Conservation (phyloP, 345 rosid genomes). For the Populus simonii region DNA sequence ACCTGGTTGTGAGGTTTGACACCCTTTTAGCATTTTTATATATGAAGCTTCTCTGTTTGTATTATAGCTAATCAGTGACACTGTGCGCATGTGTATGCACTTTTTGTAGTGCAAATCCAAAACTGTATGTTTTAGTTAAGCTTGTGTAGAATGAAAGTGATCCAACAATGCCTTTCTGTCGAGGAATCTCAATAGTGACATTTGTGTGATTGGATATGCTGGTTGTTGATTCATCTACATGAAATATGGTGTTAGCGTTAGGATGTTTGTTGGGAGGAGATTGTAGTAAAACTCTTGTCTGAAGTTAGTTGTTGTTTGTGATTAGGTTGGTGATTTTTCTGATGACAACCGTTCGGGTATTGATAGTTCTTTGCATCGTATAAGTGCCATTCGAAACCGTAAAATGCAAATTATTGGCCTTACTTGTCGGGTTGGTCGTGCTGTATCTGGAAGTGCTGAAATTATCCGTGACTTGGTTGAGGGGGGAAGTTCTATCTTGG, state of each 20-base stretch:
- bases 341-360: conserved; percentile 96
- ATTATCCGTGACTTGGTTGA: conserved; percentile 75
- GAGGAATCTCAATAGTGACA: neutral
- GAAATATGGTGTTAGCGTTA: neutral
- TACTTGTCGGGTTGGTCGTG: conserved; percentile 95
- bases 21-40: no score
- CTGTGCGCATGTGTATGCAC: neutral
- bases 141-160: neutral
- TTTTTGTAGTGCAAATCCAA: neutral
- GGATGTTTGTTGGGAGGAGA: neutral
- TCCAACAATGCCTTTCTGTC: neutral
- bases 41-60: no score
- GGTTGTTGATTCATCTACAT: neutral
- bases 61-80: no score
- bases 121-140: neutral
- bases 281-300: conserved; percentile 8
- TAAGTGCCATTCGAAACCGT: conserved; percentile 92
- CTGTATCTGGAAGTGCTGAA: conserved; percentile 84
- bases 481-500: conserved; percentile 90
- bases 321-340: conserved; percentile 88
- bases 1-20: neutral
- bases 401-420: conserved; percentile 84
- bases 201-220: neutral
- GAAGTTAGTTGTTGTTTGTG: conserved; percentile 16
- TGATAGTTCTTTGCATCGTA: conserved; percentile 83